A percentile compares a stretch with the other conserved stretches of the same genome.
Conservation (phyloP, 768 basidiomycete genomes). For the Pisolithus tinctorius region DNA sequence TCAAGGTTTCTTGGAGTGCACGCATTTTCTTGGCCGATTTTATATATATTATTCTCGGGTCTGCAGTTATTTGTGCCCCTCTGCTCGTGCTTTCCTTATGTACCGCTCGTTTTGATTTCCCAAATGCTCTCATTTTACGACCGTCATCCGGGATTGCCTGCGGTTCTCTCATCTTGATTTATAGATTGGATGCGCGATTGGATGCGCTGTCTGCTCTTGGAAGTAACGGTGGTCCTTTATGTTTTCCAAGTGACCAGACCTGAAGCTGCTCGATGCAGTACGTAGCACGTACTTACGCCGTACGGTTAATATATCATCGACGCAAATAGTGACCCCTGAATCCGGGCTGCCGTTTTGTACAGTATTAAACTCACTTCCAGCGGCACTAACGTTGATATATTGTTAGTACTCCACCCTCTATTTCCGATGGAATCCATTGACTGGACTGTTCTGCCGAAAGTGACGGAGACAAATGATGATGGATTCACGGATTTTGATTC, state of each 20-base stretch:
- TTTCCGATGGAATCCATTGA: too few species aligned
- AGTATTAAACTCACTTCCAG: too few species aligned
- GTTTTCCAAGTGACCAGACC: neutral
- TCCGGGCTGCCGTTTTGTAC: too few species aligned
- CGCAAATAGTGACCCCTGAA: too few species aligned
- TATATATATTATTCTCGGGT: neutral
- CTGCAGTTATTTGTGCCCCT: neutral
- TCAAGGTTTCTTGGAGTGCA: neutral
- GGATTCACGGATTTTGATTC: too few species aligned
- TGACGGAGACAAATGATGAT: too few species aligned
- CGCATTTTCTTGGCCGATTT: neutral
- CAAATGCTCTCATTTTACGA: too few species aligned
- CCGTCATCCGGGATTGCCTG: too few species aligned
- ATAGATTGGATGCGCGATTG: neutral
- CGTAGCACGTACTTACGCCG: neutral
- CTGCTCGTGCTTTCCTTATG: neutral
- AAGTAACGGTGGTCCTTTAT: neutral
- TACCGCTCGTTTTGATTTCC: neutral
- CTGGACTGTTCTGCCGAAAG: too few species aligned
- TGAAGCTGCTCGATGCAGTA: neutral
- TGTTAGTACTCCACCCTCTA: too few species aligned
- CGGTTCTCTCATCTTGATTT: too few species aligned
- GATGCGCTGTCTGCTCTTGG: neutral
- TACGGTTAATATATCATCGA: neutral
- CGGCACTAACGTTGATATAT: too few species aligned